phyloP scores from a whole-genome alignment of 495 filamentous ascomycete genomes.

The Neurospora tetraspora region DNA sequence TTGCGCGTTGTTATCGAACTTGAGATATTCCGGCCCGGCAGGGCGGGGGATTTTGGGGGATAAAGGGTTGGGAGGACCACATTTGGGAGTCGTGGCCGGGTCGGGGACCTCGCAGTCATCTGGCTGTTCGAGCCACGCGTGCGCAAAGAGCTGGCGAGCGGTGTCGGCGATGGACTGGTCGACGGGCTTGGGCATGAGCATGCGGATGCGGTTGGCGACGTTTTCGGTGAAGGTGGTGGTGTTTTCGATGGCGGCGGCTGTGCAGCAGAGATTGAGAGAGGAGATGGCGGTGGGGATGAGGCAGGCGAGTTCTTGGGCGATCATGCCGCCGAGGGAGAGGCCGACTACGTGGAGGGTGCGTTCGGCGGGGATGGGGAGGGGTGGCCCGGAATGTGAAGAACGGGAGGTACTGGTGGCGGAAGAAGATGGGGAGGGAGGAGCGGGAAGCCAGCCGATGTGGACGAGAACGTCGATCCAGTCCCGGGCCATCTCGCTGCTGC shows the following conservation, averaged over 20 bases:
- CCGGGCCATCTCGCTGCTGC: constrained; percentile 64
- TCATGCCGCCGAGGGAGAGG: constrained; percentile 78
- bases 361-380: constrained; percentile 3
- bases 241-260: constrained; percentile 61
- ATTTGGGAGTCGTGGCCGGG: constrained; percentile 10
- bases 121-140: constrained; percentile 46
- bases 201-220: constrained; percentile 53
- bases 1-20: constrained; percentile 66
- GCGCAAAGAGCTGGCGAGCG: constrained; percentile 50
- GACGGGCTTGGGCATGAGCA: constrained; percentile 59
- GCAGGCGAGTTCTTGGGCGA: constrained; percentile 67
- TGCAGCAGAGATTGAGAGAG: constrained; percentile 59
- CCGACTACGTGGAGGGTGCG: constrained; percentile 61
- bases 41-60: background rate
- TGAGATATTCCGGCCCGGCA: constrained; percentile 22
- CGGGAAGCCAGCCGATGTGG: constrained; percentile 55
- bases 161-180: constrained; percentile 40
- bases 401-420: background rate
- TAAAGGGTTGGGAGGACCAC: constrained; percentile 3
- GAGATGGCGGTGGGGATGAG: constrained; percentile 52
- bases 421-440: constrained; percentile 1
- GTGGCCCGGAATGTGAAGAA: background rate
- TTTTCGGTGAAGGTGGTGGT: constrained; percentile 47
- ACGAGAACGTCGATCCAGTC: constrained; percentile 61
- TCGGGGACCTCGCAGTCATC: constrained; percentile 45